A percentile compares a stretch with the other conserved stretches of the same genome.
Evolutionary conservation across 1,284 basidiomycete genomes (phyloP).

Genomic region (Austropuccinia psidii): DNA sequence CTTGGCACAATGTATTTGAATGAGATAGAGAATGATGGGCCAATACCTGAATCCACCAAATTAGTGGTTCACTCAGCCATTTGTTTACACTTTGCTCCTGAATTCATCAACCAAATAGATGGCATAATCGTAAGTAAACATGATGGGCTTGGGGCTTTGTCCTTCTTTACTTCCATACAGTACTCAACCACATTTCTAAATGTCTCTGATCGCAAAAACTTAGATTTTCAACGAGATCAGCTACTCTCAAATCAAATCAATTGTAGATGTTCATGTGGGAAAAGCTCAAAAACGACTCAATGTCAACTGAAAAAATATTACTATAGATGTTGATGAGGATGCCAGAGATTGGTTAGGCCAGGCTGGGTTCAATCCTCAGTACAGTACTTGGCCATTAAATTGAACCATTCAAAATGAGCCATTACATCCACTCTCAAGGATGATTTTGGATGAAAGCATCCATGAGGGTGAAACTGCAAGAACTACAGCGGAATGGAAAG

Average conservation of each 20-base stretch:
- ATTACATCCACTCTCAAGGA: constrained; percentile 78
- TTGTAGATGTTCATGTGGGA: constrained; percentile 53
- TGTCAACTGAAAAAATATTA: constrained; percentile 66
- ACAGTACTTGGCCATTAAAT: constrained; percentile 85
- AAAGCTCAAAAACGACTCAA: constrained; percentile 64
- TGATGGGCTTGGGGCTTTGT: too few relatives aligned
- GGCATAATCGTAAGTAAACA: constrained; percentile 37
- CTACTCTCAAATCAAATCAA: constrained; percentile 51
- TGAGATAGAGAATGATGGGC: constrained; percentile 11
- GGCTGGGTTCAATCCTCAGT: constrained; percentile 59
- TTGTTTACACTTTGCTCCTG: constrained; percentile 53
- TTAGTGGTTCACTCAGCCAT: constrained; percentile 53
- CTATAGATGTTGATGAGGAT: constrained; percentile 63
- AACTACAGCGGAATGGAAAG: constrained; percentile 71
- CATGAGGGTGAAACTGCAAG: constrained; percentile 70
- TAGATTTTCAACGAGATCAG: constrained; percentile 53
- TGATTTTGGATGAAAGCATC: constrained; percentile 74
- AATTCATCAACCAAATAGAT: constrained; percentile 53
- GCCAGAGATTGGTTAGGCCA: constrained; percentile 75
- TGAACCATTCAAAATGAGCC: constrained; percentile 86
- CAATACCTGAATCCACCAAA: constrained; percentile 42
- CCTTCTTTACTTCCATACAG: neutral
- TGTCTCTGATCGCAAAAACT: constrained; percentile 7
- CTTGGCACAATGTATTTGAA: constrained; percentile 54
- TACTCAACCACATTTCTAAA: too few relatives aligned